phyloP scores from a whole-genome alignment of 2,329 filamentous ascomycete species.

The Endothia cerciana region DNA sequence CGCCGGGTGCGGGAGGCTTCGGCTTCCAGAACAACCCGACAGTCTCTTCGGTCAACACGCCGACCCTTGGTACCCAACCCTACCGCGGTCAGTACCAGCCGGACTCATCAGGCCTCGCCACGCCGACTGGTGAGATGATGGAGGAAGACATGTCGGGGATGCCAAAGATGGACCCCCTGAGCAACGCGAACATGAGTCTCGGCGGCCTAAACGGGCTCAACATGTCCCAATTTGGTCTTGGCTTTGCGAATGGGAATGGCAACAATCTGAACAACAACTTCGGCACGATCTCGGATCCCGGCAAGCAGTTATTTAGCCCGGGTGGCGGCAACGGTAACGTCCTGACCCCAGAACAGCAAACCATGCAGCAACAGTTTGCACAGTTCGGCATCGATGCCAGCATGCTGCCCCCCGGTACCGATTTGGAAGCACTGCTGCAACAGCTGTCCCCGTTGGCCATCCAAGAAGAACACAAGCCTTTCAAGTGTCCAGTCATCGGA shows the following conservation, averaged over 20 bases:
- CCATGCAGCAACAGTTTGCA: constrained; percentile 69
- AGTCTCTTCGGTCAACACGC: constrained; percentile 95
- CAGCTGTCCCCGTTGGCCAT: constrained; percentile 65
- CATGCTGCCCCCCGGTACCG: constrained; percentile 77
- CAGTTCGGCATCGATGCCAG: constrained; percentile 76
- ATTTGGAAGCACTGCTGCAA: constrained; percentile 63
- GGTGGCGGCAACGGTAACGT: constrained; percentile 67
- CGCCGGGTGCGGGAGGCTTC: constrained; percentile 77
- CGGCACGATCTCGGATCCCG: constrained; percentile 83
- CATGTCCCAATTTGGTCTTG: constrained; percentile 51
- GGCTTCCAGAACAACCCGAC: constrained; percentile 91
- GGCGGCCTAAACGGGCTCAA: constrained; percentile 44
- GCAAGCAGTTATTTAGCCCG: constrained; percentile 88
- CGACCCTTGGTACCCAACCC: constrained; percentile 81
- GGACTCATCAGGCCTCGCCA: constrained; percentile 35
- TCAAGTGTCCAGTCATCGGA: constrained; percentile 95
- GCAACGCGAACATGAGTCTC: constrained; percentile 63
- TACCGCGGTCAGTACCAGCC: constrained; percentile 58
- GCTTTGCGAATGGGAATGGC: constrained; percentile 48
- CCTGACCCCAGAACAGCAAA: constrained; percentile 62
- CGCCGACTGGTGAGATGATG: constrained; percentile 70
- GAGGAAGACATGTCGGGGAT: constrained; percentile 74
- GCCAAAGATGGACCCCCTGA: constrained; percentile 50
- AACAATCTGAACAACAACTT: constrained; percentile 50
- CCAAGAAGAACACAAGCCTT: constrained; percentile 94